phyloP scores from a whole-genome alignment of 768 basidiomycete genomes.

The Lactarius sanguifluus region DNA sequence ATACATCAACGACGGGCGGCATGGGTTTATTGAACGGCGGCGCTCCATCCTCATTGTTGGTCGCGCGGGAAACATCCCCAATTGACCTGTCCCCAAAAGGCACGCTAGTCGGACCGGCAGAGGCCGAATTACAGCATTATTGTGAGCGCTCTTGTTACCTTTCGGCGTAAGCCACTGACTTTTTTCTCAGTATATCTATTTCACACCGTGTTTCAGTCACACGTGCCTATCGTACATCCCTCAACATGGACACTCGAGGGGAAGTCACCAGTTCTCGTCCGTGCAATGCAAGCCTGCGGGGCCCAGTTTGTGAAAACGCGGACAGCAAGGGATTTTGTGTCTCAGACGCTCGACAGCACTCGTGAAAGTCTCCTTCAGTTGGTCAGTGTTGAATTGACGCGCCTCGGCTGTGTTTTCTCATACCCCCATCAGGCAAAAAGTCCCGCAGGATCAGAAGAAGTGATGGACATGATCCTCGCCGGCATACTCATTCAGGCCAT shows the following conservation, averaged over 20 bases:
- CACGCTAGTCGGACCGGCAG: conserved; percentile 20
- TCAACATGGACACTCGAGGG: conserved; percentile 48
- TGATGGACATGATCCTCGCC: conserved; percentile 41
- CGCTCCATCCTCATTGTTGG: conserved; percentile 15
- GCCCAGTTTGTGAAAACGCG: conserved; percentile 50
- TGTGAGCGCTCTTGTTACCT: conserved; percentile 40
- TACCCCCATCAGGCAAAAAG: conserved; percentile 23
- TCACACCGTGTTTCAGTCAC: conserved; percentile 48
- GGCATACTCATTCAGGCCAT: conserved; percentile 51
- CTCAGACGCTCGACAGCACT: conserved; percentile 41
- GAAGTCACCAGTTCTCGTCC: conserved; percentile 48
- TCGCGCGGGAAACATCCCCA: conserved; percentile 18
- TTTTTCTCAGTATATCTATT: conserved; percentile 46
- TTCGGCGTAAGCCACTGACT: conserved; percentile 16
- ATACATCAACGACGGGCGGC: conserved; percentile 7
- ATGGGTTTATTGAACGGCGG: conserved; percentile 10
- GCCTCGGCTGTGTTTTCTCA: background rate
- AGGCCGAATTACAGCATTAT: conserved; percentile 45
- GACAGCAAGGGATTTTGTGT: conserved; percentile 46
- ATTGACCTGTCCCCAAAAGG: conserved; percentile 15
- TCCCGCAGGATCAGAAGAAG: conserved; percentile 22
- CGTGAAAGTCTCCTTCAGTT: conserved; percentile 48
- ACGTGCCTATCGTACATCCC: conserved; percentile 53
- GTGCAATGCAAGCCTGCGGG: conserved; percentile 54
- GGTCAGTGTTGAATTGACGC: conserved; percentile 42